A percentile compares a stretch with the other conserved stretches of the same genome.
Evolutionary conservation across 208 protist genomes (phyloP).

Genomic region (Leishmania guyanensis): DNA sequence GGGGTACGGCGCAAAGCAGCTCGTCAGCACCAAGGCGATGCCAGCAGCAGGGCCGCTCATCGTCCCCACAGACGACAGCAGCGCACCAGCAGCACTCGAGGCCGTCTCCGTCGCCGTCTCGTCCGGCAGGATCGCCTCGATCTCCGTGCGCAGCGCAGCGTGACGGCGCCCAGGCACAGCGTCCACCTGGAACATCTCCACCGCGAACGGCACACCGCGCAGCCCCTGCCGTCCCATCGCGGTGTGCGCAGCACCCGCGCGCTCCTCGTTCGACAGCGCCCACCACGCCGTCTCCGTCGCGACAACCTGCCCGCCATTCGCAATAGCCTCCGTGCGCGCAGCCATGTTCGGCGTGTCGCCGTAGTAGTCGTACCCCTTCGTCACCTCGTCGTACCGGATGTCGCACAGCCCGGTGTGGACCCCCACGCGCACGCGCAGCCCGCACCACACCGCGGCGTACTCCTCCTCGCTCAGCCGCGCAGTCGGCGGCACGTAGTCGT

Average conservation of each 20-base stretch:
- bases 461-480: too few relatives aligned
- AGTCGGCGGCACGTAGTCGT: too few relatives aligned
- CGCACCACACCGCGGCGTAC: too few relatives aligned
- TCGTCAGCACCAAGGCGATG: conserved; percentile 33
- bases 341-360: too few relatives aligned
- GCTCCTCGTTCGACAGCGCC: conserved; percentile 38
- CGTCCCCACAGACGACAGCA: conserved; percentile 27
- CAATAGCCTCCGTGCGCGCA: conserved; percentile 68
- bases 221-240: conserved; percentile 43
- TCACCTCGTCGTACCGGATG: too few relatives aligned
- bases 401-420: too few relatives aligned
- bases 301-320: conserved; percentile 79
- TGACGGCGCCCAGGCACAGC: conserved; percentile 43
- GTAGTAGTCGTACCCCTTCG: too few relatives aligned
- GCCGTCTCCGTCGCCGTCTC: conserved; percentile 17
- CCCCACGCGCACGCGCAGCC: too few relatives aligned
- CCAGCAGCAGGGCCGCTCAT: conserved; percentile 22
- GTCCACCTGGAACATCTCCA: conserved; percentile 71
- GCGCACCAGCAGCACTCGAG: conserved; percentile 19
- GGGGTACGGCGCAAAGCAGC: conserved; percentile 49
- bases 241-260: conserved; percentile 21
- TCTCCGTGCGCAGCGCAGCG: conserved; percentile 51
- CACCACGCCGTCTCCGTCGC: conserved; percentile 48
- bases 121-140: conserved; percentile 39
- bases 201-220: conserved; percentile 56